Evolutionary conservation across 208 protist genomes (phyloP), one percentile per base, ranked within the genome.

Genomic region (Angomonas deanei): DNA sequence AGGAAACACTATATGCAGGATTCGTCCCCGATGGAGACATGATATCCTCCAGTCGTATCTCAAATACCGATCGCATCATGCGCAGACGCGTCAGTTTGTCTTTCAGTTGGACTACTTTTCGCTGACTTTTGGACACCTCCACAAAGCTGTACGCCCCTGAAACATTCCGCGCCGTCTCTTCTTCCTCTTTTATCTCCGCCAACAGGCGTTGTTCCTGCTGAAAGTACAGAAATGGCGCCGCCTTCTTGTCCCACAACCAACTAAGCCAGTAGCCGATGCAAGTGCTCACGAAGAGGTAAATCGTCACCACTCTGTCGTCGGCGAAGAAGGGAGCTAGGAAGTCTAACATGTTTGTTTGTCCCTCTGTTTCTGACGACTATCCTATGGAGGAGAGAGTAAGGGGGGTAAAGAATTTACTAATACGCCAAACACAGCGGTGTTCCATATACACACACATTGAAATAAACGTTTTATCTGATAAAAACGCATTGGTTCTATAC

Each of bases 181-280:
- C 15, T n/a, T 50, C 42, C 15, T 26, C 13, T 13, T 13, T 19
- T 13, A 50, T 50, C 23, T 50, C 17, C 42, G 13, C 8, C 13
- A 10, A 28, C 23, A 92, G 63, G 19, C 48, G 38, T 8, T 63
- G 28, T 61, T 92, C 85, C 21, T 76, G 69, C 3, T 52, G 61
- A 36, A 65, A 81, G 49, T 87, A 78, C 10, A 87, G 28, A 3
- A 21, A 58, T 4, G 77, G 74, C 3, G 70, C 77, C 11, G 80
- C 52, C 0, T 11, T 30, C 27, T 54, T 52, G 26, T 74, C 68
- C 82, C 85, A 92, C 34, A 61, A 59, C 1, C 68, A 36, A 59
- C 70, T 81, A 28, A 34, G n/a, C 0, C 74, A 33, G 53, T 80
- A 80, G 17, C 76, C 76, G 19, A 80, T 19, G 24, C 69, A 6